A percentile compares a stretch with the other conserved stretches of the same genome.
Evolutionary conservation across 2,329 filamentous ascomycete species (phyloP).

Genomic region (Penicillium hordei): DNA sequence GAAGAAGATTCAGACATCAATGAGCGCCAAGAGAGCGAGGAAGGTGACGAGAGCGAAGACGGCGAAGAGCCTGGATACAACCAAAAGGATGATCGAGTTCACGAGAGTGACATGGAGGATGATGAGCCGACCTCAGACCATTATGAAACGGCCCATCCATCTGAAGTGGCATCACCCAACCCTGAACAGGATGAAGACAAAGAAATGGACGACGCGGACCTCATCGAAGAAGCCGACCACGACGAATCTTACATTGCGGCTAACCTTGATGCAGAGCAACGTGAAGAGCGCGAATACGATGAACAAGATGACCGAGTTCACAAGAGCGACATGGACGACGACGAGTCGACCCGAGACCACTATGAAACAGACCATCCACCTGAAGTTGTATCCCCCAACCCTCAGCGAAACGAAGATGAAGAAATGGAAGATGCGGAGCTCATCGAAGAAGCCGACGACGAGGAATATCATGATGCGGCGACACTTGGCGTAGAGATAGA

Average conservation of each 20-base stretch:
- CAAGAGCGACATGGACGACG: conserved; percentile 22
- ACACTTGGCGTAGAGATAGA: background rate
- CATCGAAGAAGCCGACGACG: background rate
- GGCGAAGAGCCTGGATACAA: background rate
- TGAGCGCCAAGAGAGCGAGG: conserved; percentile 4
- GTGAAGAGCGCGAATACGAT: conserved; percentile 1
- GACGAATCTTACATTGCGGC: background rate
- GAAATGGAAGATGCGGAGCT: background rate
- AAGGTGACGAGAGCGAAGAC: background rate
- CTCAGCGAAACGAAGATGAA: background rate
- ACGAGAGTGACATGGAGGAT: conserved; percentile 21
- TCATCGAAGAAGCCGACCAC: background rate
- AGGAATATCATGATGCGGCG: background rate
- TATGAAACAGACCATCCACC: background rate
- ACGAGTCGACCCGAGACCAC: conserved; percentile 11
- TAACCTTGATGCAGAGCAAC: background rate
- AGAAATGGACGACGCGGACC: background rate
- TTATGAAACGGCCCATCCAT: background rate
- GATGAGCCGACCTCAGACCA: conserved; percentile 15
- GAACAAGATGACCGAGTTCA: conserved; percentile 7
- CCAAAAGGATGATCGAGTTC: conserved; percentile 4
- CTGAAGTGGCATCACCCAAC: background rate
- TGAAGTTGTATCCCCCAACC: background rate
- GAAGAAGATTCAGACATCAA: conserved; percentile 3
- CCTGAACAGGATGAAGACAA: background rate